A percentile compares a stretch with the other conserved stretches of the same genome.
phyloP scores from a whole-genome alignment of 345 rosid species.

The Populus tremula region DNA sequence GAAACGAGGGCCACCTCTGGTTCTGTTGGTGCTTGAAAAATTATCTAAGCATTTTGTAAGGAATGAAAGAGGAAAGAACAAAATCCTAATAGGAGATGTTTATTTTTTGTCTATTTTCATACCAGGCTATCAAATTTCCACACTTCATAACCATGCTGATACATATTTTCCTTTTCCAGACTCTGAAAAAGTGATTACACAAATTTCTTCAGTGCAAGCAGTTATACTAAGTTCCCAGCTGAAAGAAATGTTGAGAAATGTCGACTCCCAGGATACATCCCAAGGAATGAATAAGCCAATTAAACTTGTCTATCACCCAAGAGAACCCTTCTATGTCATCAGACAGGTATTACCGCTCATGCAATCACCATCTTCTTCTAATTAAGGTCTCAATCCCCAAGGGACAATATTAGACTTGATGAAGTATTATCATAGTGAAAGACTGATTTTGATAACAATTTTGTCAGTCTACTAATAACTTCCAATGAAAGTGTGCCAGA shows the following conservation, averaged over 20 bases:
- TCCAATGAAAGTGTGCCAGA: not conserved
- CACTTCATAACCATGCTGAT: not conserved
- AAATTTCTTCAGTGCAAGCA: conserved; percentile 69
- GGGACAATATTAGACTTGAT: not conserved
- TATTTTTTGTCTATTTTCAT: not conserved
- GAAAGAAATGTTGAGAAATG: conserved; percentile 61
- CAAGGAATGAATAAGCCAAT: conserved; percentile 49
- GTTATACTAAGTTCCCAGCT: conserved; percentile 63
- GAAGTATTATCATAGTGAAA: not conserved
- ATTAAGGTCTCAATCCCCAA: not conserved
- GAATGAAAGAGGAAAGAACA: not conserved
- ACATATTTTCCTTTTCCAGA: conserved; percentile 43
- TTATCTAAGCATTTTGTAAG: not conserved
- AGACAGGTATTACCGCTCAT: conserved; percentile 50
- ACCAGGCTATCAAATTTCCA: not conserved
- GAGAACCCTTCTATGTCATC: conserved; percentile 73
- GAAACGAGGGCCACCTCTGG: too few relatives aligned
- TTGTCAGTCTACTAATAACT: not conserved
- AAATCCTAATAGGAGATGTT: not conserved
- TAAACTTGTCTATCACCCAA: conserved; percentile 66
- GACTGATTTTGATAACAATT: not conserved
- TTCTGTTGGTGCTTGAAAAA: too few relatives aligned
- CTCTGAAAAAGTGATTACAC: conserved; percentile 50
- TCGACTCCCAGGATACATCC: conserved; percentile 41
- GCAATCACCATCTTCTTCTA: not conserved